Percentiles rank a stretch among this genome's conserved stretches.
These are phyloP conservation scores for Posidonia australis DNA, from an alignment of 106 monocot species.

Conservation along the genomic window DNA sequence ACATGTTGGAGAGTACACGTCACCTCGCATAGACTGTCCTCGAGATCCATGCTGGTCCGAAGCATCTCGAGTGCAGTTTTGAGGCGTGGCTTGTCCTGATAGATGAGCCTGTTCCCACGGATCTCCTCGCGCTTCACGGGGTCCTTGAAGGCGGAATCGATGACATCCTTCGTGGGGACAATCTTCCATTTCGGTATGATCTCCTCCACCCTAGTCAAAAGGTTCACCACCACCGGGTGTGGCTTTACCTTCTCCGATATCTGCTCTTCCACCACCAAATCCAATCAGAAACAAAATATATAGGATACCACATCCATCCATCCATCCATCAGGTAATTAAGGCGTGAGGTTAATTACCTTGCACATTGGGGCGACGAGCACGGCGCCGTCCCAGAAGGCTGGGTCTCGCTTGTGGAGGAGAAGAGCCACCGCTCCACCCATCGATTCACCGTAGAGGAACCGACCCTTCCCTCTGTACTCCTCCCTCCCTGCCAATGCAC, in stretches of 20 bases:
- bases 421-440: slow-evolving; percentile 89
- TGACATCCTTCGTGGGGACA: slow-evolving; percentile 88
- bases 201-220: slow-evolving; percentile 68
- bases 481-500: slow-evolving; percentile 25
- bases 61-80: slow-evolving; percentile 93
- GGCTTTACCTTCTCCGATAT: slow-evolving; percentile 98
- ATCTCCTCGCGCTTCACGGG: slow-evolving; percentile 84
- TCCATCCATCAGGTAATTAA: background rate
- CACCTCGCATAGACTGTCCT: slow-evolving; percentile 45
- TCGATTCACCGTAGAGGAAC: slow-evolving; percentile 95
- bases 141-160: slow-evolving; percentile 84
- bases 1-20: background rate
- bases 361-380: slow-evolving; percentile 96
- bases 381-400: slow-evolving; percentile 78
- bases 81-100: slow-evolving; percentile 89
- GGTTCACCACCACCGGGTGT: slow-evolving; percentile 63
- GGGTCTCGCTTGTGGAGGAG: slow-evolving; percentile 74
- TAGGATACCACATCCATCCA: background rate
- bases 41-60: slow-evolving; percentile 64
- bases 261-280: slow-evolving; percentile 23
- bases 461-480: slow-evolving; percentile 51
- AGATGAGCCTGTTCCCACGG: slow-evolving; percentile 58
- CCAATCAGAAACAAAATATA: too few relatives aligned
- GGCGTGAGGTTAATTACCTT: slow-evolving; percentile 37
- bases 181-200: slow-evolving; percentile 98